These are phyloP conservation scores for Babjeviella inositovora DNA, from an alignment of 805 yeast species.

Conservation along the genomic window DNA sequence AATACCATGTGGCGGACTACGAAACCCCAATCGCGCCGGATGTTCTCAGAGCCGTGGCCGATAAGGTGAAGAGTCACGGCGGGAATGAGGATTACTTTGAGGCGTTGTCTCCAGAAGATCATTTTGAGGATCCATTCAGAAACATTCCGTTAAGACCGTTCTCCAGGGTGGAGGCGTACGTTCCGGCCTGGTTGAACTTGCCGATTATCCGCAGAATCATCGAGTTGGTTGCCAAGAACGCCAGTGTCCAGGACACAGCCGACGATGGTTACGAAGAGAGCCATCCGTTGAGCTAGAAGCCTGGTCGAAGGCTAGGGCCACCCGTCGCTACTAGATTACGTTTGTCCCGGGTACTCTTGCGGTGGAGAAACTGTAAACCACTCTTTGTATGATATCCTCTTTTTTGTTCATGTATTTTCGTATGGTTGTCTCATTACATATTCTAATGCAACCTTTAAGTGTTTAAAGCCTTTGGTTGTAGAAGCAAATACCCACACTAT, in stretches of 20 bases:
- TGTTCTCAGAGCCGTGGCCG: constrained; percentile 69
- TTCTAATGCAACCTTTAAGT: too few relatives aligned
- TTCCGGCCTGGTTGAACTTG: constrained; percentile 85
- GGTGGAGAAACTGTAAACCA: too few relatives aligned
- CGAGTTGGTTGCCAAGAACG: constrained; percentile 75
- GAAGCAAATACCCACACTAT: too few relatives aligned
- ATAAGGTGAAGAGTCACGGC: constrained; percentile 51
- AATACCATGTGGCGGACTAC: constrained; percentile 84
- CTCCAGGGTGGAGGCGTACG: constrained; percentile 74
- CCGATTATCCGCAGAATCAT: constrained; percentile 82
- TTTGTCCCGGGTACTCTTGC: too few relatives aligned
- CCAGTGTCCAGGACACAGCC: constrained; percentile 43
- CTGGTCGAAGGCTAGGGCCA: too few relatives aligned
- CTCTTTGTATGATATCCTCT: too few relatives aligned
- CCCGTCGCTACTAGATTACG: too few relatives aligned
- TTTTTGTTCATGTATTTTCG: too few relatives aligned
- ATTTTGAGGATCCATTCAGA: constrained; percentile 75
- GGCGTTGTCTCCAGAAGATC: constrained; percentile 52
- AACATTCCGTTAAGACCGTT: constrained; percentile 61
- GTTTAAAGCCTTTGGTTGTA: too few relatives aligned
- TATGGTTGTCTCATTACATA: too few relatives aligned
- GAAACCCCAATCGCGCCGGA: constrained; percentile 83
- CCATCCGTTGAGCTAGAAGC: too few relatives aligned
- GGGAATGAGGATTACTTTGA: constrained; percentile 53
- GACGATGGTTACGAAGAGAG: constrained; percentile 3